Percentiles rank a stretch among this genome's conserved stretches.
Conservation (phyloP, 257 asterid genomes). For the Solanum clarkiae region DNA sequence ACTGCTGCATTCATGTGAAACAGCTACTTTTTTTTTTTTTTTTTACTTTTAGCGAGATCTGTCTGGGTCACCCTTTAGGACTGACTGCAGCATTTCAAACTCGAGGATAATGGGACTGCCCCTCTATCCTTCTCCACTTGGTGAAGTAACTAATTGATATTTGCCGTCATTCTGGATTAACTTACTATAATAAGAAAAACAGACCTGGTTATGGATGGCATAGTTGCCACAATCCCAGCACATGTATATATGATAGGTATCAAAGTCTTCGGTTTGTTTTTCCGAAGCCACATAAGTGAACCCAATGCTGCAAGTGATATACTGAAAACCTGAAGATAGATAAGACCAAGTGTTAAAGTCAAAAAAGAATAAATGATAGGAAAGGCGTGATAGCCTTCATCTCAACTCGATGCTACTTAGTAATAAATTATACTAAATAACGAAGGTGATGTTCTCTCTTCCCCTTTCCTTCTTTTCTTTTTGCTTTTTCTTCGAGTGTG, state of each 20-base stretch:
- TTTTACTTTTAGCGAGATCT: not conserved
- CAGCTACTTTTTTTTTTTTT: not conserved
- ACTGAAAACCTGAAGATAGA: slow-evolving; percentile 53
- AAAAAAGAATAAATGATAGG: not conserved
- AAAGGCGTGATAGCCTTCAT: not conserved
- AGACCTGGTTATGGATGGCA: slow-evolving; percentile 92
- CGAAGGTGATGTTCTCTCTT: not conserved
- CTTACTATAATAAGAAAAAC: not conserved
- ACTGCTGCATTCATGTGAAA: not conserved
- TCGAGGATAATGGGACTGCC: not conserved
- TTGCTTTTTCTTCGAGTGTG: not conserved
- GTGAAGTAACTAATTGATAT: not conserved
- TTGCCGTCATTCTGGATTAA: not conserved
- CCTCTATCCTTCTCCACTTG: not conserved
- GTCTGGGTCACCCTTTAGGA: not conserved
- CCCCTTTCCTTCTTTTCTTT: not conserved
- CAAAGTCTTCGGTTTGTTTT: slow-evolving; percentile 88
- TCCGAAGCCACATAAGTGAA: slow-evolving; percentile 93
- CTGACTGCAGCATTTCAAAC: not conserved
- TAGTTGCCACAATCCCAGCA: slow-evolving; percentile 82
- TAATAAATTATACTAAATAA: not conserved
- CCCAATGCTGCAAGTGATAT: slow-evolving; percentile 89
- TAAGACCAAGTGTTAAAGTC: not conserved
- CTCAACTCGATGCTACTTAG: not conserved
- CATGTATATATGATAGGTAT: slow-evolving; percentile 78